Evolutionary conservation across 176 grass and related monocot genomes (phyloP).

Genomic region (Musa schizocarpa): DNA sequence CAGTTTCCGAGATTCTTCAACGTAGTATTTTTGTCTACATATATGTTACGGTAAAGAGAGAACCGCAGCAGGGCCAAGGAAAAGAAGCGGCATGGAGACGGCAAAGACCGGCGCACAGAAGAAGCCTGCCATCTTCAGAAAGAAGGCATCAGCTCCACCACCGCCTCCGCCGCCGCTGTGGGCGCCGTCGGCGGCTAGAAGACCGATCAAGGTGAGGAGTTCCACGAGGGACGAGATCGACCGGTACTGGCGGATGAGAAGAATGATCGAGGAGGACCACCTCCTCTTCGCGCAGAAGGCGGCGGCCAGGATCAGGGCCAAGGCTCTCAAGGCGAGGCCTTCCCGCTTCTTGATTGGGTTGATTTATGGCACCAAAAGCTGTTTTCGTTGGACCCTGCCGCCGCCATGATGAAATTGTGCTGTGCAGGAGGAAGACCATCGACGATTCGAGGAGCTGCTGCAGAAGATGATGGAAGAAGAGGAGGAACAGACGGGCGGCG

Average conservation of each 20-base stretch:
- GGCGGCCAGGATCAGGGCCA: constrained; percentile 16
- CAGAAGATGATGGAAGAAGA: constrained; percentile 10
- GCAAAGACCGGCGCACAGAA: too few relatives aligned
- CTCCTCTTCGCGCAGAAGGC: constrained; percentile 24
- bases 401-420: too few relatives aligned
- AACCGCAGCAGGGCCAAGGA: too few relatives aligned
- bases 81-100: background rate
- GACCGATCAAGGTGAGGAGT: constrained; percentile 11
- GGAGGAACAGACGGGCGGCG: background rate
- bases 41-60: too few relatives aligned
- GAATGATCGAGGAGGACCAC: constrained; percentile 23
- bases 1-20: background rate
- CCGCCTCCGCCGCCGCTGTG: background rate
- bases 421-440: constrained; percentile 23
- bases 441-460: constrained; percentile 21
- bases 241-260: constrained; percentile 23
- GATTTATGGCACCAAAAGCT: too few relatives aligned
- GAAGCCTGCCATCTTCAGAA: too few relatives aligned
- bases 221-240: constrained; percentile 23
- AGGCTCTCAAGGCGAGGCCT: constrained; percentile 9
- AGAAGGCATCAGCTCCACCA: background rate
- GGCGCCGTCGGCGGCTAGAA: background rate
- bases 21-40: too few relatives aligned
- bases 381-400: too few relatives aligned
- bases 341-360: background rate